Conservation (phyloP, 2,329 filamentous ascomycete genomes). For the Aspergillus bombycis region DNA sequence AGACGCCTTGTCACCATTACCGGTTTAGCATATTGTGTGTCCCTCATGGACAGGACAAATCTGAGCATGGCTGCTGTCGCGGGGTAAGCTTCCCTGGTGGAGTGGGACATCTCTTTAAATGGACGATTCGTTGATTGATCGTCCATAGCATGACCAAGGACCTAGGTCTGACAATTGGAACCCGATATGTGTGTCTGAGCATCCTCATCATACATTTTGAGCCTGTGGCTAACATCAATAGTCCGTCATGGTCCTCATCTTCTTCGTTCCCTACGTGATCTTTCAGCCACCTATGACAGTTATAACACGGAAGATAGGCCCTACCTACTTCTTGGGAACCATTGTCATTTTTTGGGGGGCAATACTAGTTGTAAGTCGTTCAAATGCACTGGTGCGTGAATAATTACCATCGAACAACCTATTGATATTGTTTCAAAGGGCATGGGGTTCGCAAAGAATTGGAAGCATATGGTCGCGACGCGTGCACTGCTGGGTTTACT, state of each 20-base stretch:
- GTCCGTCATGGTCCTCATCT: constrained; percentile 34
- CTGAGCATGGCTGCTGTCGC: constrained; percentile 70
- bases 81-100: constrained; percentile 50
- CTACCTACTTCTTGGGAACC: constrained; percentile 27
- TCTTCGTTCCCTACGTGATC: constrained; percentile 35
- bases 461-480: constrained; percentile 28
- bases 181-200: constrained; percentile 55
- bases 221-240: constrained; percentile 11
- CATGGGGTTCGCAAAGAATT: constrained; percentile 30
- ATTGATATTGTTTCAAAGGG: background rate
- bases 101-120: constrained; percentile 51
- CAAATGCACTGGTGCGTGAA: too few species aligned
- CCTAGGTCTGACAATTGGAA: constrained; percentile 28
- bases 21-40: constrained; percentile 72
- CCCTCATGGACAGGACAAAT: constrained; percentile 79
- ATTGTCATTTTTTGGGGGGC: constrained; percentile 34
- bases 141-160: constrained; percentile 56
- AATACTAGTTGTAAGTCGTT: constrained; percentile 28
- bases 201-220: background rate
- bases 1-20: constrained; percentile 63
- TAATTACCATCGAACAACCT: background rate
- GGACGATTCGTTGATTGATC: background rate
- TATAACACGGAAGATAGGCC: constrained; percentile 33
- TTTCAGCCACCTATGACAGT: constrained; percentile 35
- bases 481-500: constrained; percentile 30